Evolutionary conservation across 2,329 filamentous ascomycete species (phyloP).

Genomic region (Paramyrothecium sp.): DNA sequence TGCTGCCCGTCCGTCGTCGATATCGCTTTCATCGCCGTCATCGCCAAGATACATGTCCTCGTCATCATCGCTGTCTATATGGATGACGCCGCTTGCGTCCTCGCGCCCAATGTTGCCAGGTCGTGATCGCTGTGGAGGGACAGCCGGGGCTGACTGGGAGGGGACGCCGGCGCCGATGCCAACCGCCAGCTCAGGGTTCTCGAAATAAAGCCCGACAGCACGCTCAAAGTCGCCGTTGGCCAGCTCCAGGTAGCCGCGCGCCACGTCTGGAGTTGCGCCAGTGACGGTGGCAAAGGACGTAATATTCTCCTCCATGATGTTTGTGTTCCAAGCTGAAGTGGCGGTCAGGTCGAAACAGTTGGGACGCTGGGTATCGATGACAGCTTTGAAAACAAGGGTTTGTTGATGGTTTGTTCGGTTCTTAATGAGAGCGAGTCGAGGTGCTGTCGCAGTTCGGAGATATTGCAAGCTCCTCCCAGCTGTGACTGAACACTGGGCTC

Average conservation of each 20-base stretch:
- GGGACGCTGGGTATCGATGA: too few species aligned
- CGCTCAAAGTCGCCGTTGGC: slow-evolving; percentile 82
- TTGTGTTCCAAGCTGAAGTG: too few species aligned
- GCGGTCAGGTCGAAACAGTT: too few species aligned
- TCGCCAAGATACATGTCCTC: slow-evolving; percentile 39
- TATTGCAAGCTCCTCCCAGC: too few species aligned
- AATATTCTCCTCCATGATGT: slow-evolving; percentile 69
- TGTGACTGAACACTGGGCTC: too few species aligned
- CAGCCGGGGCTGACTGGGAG: slow-evolving; percentile 12
- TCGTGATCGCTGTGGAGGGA: slow-evolving; percentile 27
- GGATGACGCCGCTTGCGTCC: slow-evolving; percentile 50
- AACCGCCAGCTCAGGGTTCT: slow-evolving; percentile 70
- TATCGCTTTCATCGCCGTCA: slow-evolving; percentile 34
- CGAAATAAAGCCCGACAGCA: slow-evolving; percentile 87
- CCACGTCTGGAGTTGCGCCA: slow-evolving; percentile 68
- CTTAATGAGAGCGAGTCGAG: too few species aligned
- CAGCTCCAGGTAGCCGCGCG: slow-evolving; percentile 79
- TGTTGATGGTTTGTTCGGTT: too few species aligned
- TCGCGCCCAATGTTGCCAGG: slow-evolving; percentile 26
- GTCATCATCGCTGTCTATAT: slow-evolving; percentile 50
- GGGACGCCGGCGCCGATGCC: slow-evolving; percentile 31
- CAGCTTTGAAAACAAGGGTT: too few species aligned
- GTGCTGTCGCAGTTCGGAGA: too few species aligned
- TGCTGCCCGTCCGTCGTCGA: slow-evolving; percentile 39
- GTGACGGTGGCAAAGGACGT: slow-evolving; percentile 81